These are phyloP conservation scores for Mycena metata DNA, from an alignment of 768 basidiomycete species.

Conservation along the genomic window DNA sequence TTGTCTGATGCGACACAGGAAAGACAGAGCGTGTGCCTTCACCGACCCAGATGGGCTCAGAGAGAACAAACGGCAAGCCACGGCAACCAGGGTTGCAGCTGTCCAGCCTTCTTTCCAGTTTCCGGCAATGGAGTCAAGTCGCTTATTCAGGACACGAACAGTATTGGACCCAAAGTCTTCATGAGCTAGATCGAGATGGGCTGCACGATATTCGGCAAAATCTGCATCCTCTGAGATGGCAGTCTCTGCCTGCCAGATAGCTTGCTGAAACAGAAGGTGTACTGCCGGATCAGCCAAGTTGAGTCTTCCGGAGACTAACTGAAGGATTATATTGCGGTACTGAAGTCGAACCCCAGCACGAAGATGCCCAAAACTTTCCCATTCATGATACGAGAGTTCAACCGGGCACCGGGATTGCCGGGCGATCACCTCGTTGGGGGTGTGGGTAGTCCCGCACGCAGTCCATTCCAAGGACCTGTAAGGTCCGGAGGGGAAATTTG, in stretches of 20 bases:
- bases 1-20: slow-evolving; percentile 50
- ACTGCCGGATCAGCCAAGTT: slow-evolving; percentile 57
- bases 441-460: slow-evolving; percentile 52
- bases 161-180: slow-evolving; percentile 54
- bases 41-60: slow-evolving; percentile 37
- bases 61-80: slow-evolving; percentile 54
- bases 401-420: slow-evolving; percentile 37
- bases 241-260: slow-evolving; percentile 59
- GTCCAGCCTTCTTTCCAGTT: slow-evolving; percentile 33
- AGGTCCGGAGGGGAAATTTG: slow-evolving; percentile 45
- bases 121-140: slow-evolving; percentile 5
- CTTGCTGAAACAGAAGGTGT: slow-evolving; percentile 57
- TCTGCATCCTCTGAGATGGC: slow-evolving; percentile 25
- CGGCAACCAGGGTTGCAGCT: slow-evolving; percentile 19
- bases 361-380: slow-evolving; percentile 57
- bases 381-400: slow-evolving; percentile 61
- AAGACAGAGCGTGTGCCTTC: slow-evolving; percentile 33
- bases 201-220: slow-evolving; percentile 59
- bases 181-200: slow-evolving; percentile 57
- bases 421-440: slow-evolving; percentile 58
- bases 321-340: slow-evolving; percentile 66
- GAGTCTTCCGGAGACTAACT: slow-evolving; percentile 55
- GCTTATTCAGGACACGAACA: slow-evolving; percentile 44
- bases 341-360: slow-evolving; percentile 61
- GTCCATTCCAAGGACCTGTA: slow-evolving; percentile 55